Evolutionary conservation across 257 asterid species (phyloP), one percentile per base, ranked within the genome.

Genomic region (Verbena officinalis): DNA sequence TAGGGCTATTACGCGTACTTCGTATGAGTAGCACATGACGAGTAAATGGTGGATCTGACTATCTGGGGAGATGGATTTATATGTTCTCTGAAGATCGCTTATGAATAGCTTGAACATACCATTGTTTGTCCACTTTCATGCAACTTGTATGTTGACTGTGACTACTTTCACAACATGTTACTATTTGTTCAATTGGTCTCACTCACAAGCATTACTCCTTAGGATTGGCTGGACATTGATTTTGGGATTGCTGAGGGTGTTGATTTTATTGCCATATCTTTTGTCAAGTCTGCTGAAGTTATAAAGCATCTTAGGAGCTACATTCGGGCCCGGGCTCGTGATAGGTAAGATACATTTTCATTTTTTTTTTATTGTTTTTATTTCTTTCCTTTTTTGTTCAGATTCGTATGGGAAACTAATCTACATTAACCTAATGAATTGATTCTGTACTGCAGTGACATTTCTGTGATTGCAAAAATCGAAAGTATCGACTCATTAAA

Each of bases 151-250:
- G 57, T 15, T 34, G 20, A 9, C 57, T 58, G 64, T 42, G 39
- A 34, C 48, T 53, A 34, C 44, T 46, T 14, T 12, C 42, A 22
- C 40, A 12, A 7, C 63, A n/a, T 62, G 15, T 45, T 56, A 36
- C 53, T 43, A 40, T 73, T 68, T 59, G 51, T 49, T 55, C 51
- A 70, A 43, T 30, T 50, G 61, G 45, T 78, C 76, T 71, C 48
- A 59, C 70, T 67, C 40, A 67, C 30, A 34, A 48, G 55, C 65
- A 13, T 78, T 27, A 39, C 62, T 62, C 73, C 40, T 54, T 81
- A 94, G 99, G 99, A 94, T 78, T 94, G 98, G 99, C 46, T 94
- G 78, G 99, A 94, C 72, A 94, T 94, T 62, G 99, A 94, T 71
- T 94, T 91, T 45, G 99, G 99, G 73, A 90, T 94, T 65, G 88